Percentiles rank a stretch among this genome's conserved stretches.
Conservation (phyloP, 345 rosid species). For the Orychophragmus violaceus region DNA sequence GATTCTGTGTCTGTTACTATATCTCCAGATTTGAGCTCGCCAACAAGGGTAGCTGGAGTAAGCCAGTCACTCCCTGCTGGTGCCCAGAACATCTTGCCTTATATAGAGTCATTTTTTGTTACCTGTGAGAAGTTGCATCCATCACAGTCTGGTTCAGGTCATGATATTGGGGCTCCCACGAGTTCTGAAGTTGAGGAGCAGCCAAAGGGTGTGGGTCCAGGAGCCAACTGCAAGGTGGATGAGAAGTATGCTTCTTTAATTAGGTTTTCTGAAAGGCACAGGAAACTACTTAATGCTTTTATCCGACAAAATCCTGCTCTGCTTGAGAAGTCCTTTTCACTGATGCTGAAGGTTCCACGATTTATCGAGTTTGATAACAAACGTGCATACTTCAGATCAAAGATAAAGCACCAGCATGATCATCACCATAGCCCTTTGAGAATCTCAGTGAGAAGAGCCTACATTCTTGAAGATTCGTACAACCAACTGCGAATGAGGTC, state of each 20-base stretch:
- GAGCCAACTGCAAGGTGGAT: conserved; percentile 44
- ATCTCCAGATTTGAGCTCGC: conserved; percentile 41
- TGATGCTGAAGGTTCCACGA: conserved; percentile 91
- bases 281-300: conserved; percentile 87
- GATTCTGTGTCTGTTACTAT: conserved; percentile 43
- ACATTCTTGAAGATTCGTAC: conserved; percentile 95
- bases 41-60: conserved; percentile 48
- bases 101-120: conserved; percentile 90
- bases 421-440: conserved; percentile 86
- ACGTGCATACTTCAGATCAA: conserved; percentile 85
- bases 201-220: conserved; percentile 44
- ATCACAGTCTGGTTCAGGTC: conserved; percentile 57
- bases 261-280: conserved; percentile 87
- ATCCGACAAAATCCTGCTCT: conserved; percentile 88
- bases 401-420: conserved; percentile 90
- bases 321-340: conserved; percentile 95
- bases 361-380: conserved; percentile 95
- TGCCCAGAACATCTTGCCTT: conserved; percentile 90
- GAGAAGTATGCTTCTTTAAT: conserved; percentile 77
- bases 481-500: conserved; percentile 89
- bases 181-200: conserved; percentile 67
- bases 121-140: conserved; percentile 84
- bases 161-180: conserved; percentile 44
- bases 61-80: conserved; percentile 92
- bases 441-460: conserved; percentile 92